phyloP scores from a whole-genome alignment of 2,329 filamentous ascomycete species.

The Neocatenulostroma microsporum region DNA sequence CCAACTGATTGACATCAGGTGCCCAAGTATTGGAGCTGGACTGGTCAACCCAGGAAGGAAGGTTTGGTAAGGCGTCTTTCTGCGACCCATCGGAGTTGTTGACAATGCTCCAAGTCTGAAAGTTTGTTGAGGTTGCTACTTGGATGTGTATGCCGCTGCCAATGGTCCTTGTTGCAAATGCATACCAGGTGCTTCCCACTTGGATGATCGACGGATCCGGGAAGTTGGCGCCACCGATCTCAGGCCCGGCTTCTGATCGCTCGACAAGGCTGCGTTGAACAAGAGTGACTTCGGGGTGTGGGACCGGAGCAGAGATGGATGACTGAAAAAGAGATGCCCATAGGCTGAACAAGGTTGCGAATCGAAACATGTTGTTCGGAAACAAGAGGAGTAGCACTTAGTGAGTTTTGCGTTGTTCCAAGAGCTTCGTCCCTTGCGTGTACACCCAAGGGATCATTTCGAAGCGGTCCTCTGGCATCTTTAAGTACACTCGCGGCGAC shows the following conservation, averaged over 20 bases:
- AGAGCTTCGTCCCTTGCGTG: too few species aligned
- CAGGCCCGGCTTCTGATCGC: slow-evolving; percentile 17
- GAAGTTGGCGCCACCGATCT: slow-evolving; percentile 39
- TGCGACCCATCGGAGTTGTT: slow-evolving; percentile 32
- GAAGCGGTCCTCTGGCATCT: too few species aligned
- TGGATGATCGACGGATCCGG: slow-evolving; percentile 49
- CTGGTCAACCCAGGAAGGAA: slow-evolving; percentile 46
- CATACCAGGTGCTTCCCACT: slow-evolving; percentile 47
- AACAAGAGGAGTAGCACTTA: background rate
- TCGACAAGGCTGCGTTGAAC: slow-evolving; percentile 4
- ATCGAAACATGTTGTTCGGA: slow-evolving; percentile 1
- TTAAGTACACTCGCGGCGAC: too few species aligned
- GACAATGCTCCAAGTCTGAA: slow-evolving; percentile 42
- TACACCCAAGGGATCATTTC: too few species aligned
- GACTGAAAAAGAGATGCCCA: slow-evolving; percentile 4
- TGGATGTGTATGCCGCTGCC: slow-evolving; percentile 46
- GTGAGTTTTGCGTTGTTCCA: background rate
- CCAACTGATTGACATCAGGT: slow-evolving; percentile 49
- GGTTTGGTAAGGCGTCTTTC: slow-evolving; percentile 48
- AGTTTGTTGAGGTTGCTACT: slow-evolving; percentile 44
- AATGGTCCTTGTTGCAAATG: slow-evolving; percentile 43
- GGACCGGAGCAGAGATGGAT: slow-evolving; percentile 5
- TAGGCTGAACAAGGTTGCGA: background rate
- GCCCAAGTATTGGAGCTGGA: slow-evolving; percentile 52
- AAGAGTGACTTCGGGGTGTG: slow-evolving; percentile 2